Evolutionary conservation across 805 yeast species (phyloP), one percentile per base, ranked within the genome.

Genomic region (Wickerhamiella qilinensis): DNA sequence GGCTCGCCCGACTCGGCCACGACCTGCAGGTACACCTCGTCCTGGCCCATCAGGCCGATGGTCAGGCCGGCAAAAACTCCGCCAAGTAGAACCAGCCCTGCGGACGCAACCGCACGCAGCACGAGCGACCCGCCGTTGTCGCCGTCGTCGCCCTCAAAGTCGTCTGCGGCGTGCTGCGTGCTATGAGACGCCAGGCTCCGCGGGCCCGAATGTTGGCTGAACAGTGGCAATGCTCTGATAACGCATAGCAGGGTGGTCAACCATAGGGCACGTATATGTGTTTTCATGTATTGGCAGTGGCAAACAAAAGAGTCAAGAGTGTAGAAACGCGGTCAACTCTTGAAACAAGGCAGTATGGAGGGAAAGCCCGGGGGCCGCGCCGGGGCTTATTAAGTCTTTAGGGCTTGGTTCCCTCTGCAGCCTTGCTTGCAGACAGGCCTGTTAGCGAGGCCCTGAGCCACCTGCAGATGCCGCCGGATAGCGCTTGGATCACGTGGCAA

Each of bases 31-130:
- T 86, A 83, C 19, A 88, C 88, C 58, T 88, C 97, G 57, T 88
- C 97, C 58, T 88, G 97, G 48, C 97, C 97, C 98, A 88, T 88
- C 9, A 88, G 68, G 2, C 91, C 97, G 36, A 88, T 64, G n/a
- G 98, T 91, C 32, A 88, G 66, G 9, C 64, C 64, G 8, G 64
- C 63, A 41, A 59, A 59, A 4, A 56, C 58, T 24, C 64, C 64
- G 18, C 64, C 64, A 2, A 59, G 49, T 19, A 59, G 44, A 3
- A 59, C 64, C 11, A 59, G 51, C 4, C 50, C 21, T 2, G 42
- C 54, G 16, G 59, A 55, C 11, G 65, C 39, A 4, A 32, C 14
- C 3, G 42, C 40, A 14, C 50, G 39, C 20, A 42, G 15, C 30
- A 38, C n/a, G 18, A 30, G 15, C 35, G 27, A 38, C 16, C 25